phyloP scores from a whole-genome alignment of 495 filamentous ascomycete species.

The Talaromyces thailandensis region DNA sequence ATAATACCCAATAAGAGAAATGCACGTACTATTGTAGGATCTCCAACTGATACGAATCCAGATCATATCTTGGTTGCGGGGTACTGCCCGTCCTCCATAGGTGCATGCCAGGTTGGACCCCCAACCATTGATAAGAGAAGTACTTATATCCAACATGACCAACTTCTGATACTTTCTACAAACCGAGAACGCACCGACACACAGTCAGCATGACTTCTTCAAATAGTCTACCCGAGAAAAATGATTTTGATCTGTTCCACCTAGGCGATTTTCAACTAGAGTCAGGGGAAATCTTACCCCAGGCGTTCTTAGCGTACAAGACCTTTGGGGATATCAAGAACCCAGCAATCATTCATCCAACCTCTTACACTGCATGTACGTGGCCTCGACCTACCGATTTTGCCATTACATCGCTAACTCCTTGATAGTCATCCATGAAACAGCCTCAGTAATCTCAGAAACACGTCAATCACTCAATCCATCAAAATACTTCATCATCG shows the following conservation, averaged over 20 bases:
- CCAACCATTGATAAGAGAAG: background rate
- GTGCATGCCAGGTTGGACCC: background rate
- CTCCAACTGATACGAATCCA: background rate
- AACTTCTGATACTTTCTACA: background rate
- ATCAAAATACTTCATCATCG: conserved; percentile 57
- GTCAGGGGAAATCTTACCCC: conserved; percentile 42
- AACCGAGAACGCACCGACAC: background rate
- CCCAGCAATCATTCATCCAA: conserved; percentile 63
- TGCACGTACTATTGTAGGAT: background rate
- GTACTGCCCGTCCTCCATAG: background rate
- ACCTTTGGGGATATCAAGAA: conserved; percentile 53
- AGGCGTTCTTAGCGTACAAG: conserved; percentile 60
- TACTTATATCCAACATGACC: background rate
- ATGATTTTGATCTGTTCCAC: conserved; percentile 37
- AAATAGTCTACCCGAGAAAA: background rate
- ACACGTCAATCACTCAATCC: conserved; percentile 47
- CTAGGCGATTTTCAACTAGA: conserved; percentile 57
- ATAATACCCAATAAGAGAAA: background rate
- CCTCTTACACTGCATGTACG: conserved; percentile 19
- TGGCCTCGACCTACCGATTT: background rate
- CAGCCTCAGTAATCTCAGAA: conserved; percentile 41
- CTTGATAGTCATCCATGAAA: background rate
- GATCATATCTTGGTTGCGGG: background rate
- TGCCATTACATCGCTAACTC: background rate
- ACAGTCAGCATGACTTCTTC: background rate